These are phyloP conservation scores for Fraxinus cuspidata DNA, from an alignment of 257 asterid genomes.

Conservation along the genomic window DNA sequence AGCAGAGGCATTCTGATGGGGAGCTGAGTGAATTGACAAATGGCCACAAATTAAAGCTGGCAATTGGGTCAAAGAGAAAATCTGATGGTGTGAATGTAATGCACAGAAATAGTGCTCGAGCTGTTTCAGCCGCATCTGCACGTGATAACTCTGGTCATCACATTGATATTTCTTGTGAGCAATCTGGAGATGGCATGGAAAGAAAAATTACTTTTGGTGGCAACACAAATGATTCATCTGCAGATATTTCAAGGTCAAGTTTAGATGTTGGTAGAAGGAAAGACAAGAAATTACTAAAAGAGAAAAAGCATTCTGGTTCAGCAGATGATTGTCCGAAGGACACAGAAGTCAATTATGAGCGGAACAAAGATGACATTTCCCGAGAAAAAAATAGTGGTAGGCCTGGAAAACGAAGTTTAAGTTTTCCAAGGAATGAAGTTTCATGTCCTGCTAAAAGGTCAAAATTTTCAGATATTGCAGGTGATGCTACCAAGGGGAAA, in stretches of 20 bases:
- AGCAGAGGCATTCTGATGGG: conserved; percentile 35
- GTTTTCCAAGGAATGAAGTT: conserved; percentile 31
- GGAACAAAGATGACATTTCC: conserved; percentile 29
- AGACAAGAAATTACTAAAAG: conserved; percentile 39
- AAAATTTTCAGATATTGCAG: conserved; percentile 42
- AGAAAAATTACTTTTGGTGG: conserved; percentile 36
- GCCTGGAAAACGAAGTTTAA: conserved; percentile 41
- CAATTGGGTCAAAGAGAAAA: conserved; percentile 43
- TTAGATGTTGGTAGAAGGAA: conserved; percentile 38
- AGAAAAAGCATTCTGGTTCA: conserved; percentile 37
- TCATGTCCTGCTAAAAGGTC: conserved; percentile 45
- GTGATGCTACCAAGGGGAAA: conserved; percentile 36
- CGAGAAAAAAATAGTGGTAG: conserved; percentile 50
- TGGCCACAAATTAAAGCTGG: conserved; percentile 46
- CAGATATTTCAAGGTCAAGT: conserved; percentile 34
- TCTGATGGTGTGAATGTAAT: conserved; percentile 34
- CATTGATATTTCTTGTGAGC: conserved; percentile 22
- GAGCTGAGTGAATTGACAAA: conserved; percentile 48
- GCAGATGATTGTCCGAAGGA: conserved; percentile 32
- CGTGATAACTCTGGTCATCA: conserved; percentile 4
- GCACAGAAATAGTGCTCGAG: conserved; percentile 35
- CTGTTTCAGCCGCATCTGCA: conserved; percentile 23
- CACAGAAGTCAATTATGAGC: conserved; percentile 37
- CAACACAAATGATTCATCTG: conserved; percentile 38
- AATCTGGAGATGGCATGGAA: conserved; percentile 29